Conservation (phyloP, 148 eudicot genomes). For the Camellia lanceoleosa region DNA sequence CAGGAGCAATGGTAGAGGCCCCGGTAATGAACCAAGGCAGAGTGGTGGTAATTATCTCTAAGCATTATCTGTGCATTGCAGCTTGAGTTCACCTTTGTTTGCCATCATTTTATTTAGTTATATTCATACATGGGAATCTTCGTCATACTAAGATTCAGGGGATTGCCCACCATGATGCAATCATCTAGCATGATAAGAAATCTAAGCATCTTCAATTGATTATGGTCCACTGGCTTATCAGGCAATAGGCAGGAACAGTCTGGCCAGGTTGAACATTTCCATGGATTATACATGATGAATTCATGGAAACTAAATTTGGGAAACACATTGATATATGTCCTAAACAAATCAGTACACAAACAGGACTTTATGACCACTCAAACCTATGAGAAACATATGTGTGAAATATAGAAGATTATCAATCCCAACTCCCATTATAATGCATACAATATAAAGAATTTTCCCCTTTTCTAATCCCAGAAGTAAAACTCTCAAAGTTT, state of each 20-base stretch:
- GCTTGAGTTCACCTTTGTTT: neutral
- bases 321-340: neutral
- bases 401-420: neutral
- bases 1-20: conserved; percentile 20
- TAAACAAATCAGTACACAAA: neutral
- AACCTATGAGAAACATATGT: neutral
- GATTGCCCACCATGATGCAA: neutral
- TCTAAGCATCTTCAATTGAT: neutral
- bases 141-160: no score
- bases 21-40: conserved; percentile 36
- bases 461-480: neutral
- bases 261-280: neutral
- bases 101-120: neutral
- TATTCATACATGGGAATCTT: no score
- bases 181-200: neutral
- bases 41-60: conserved; percentile 5
- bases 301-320: neutral
- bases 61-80: neutral
- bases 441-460: neutral
- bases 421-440: neutral
- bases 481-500: neutral
- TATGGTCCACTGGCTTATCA: neutral
- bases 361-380: neutral
- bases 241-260: neutral
- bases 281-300: neutral